phyloP scores from a whole-genome alignment of 768 basidiomycete genomes.

The Sporobolomyces phaffii region DNA sequence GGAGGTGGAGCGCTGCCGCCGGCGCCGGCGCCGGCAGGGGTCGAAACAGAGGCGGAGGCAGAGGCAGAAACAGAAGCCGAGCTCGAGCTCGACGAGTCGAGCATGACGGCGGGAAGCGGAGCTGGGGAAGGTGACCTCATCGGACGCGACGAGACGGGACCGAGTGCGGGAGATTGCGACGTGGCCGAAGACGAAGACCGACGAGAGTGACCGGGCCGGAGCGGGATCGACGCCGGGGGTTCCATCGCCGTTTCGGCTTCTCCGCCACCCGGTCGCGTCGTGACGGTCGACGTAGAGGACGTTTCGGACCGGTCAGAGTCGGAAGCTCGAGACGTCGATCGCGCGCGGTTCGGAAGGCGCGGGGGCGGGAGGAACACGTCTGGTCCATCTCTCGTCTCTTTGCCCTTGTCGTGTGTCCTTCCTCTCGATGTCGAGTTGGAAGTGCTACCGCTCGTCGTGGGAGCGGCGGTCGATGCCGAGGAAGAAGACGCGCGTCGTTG shows the following conservation, averaged over 20 bases:
- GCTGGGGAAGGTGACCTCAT: conserved; percentile 49
- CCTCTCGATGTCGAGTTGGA: background rate
- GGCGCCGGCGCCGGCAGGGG: too few relatives aligned
- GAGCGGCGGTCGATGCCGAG: too few relatives aligned
- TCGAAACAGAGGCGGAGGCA: background rate
- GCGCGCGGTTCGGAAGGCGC: conserved; percentile 12
- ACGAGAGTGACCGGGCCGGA: conserved; percentile 17
- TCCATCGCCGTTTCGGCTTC: conserved; percentile 31
- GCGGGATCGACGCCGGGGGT: conserved; percentile 26
- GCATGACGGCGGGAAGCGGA: conserved; percentile 80
- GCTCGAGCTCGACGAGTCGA: conserved; percentile 13
- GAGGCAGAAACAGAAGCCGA: background rate
- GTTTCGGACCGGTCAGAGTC: conserved; percentile 33
- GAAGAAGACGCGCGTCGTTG: background rate
- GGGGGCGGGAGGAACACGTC: conserved; percentile 14
- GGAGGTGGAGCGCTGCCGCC: conserved; percentile 58
- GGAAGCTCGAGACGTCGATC: conserved; percentile 18
- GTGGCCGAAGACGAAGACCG: conserved; percentile 22
- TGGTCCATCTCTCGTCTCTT: background rate
- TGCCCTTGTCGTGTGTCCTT: background rate
- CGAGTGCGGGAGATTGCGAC: conserved; percentile 45
- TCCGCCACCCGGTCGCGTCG: background rate
- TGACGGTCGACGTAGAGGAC: conserved; percentile 12
- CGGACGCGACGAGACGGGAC: conserved; percentile 31
- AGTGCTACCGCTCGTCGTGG: too few relatives aligned